These are phyloP conservation scores for Hondaea fermentalgiana DNA, from an alignment of 108 stramenopile genomes.

Conservation along the genomic window DNA sequence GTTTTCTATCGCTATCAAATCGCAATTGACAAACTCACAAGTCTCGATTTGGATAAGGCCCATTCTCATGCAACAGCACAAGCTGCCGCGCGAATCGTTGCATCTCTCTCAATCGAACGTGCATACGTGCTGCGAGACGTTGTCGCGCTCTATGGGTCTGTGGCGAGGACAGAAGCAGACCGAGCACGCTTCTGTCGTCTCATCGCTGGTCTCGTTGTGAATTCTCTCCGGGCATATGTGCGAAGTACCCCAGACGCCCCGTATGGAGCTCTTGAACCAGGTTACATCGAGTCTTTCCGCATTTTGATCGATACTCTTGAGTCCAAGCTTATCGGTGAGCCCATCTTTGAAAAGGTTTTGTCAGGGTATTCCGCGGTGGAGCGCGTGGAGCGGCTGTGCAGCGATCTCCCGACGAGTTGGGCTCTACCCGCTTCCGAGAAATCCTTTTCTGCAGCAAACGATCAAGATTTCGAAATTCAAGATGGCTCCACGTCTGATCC, in stretches of 20 bases:
- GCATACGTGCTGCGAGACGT: neutral
- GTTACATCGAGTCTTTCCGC: neutral
- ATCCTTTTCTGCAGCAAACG: neutral
- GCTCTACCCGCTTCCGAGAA: neutral
- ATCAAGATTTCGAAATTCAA: neutral
- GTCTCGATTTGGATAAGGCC: neutral
- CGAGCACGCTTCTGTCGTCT: neutral
- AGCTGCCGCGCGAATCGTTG: neutral
- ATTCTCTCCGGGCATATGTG: neutral
- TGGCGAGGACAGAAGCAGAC: neutral
- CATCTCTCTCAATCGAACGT: neutral
- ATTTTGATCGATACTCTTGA: neutral
- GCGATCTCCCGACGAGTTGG: neutral
- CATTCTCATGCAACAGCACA: neutral
- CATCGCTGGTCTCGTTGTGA: neutral
- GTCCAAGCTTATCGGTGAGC: neutral
- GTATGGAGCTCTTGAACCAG: neutral
- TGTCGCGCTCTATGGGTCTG: neutral
- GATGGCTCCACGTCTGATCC: neutral
- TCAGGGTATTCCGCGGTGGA: neutral
- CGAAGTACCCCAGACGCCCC: neutral
- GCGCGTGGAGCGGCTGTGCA: neutral
- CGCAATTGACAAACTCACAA: neutral
- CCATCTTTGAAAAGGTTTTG: neutral
- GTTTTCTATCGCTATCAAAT: neutral